Base-by-base conservation (phyloP, 352 stramenopile genomes). In the Phytophthora pisi region DNA sequence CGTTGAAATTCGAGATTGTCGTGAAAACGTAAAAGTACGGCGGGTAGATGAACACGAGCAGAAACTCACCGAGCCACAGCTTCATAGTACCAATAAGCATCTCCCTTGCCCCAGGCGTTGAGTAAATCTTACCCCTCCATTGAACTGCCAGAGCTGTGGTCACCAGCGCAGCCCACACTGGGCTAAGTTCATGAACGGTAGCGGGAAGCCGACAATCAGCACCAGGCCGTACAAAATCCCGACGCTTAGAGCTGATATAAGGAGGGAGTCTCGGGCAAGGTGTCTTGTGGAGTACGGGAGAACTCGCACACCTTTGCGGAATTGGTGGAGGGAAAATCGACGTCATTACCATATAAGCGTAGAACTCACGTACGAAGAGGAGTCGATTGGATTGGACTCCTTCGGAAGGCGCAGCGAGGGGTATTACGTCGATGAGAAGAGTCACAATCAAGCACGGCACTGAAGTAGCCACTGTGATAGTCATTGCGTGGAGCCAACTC, bases 21-120 rank as follows among this genome's bases (percentile, higher is more conserved):
- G 31, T 57, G 31, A 57, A 57, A 42, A n/a, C 49, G 36, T 42
- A 16, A 42, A 42, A 42, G 36, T 42, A 42, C 5, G 36, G 36
- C 11, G 36, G 11, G 11, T 42, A 42, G 11, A 42, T n/a, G 36
- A 42, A 42, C 36, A 42, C 15, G 11, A 42, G 36, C 11, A 42
- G 11, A 42, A 40, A 42, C 36, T 42, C 36, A 11, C 36, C 5
- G 11, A 42, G 36, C 36, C 36, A 42, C 36, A 42, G 15, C 11
- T 42, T 42, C 3, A n/a, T 2, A n/a, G 36, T 42, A 40, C 31
- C 31, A 15, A 40, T 40, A 3, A 40, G 31, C 31, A 40, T 40
- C 13, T 40, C 7, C 31, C 13, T 40, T 8, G 31, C 31, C 13
- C 31, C 11, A 40, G 31, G 31, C 9, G 31, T 40, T 40, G 31